A percentile compares a stretch with the other conserved stretches of the same genome.
Evolutionary conservation across 2,329 filamentous ascomycete species (phyloP).

Genomic region (Aspergillus sp.): DNA sequence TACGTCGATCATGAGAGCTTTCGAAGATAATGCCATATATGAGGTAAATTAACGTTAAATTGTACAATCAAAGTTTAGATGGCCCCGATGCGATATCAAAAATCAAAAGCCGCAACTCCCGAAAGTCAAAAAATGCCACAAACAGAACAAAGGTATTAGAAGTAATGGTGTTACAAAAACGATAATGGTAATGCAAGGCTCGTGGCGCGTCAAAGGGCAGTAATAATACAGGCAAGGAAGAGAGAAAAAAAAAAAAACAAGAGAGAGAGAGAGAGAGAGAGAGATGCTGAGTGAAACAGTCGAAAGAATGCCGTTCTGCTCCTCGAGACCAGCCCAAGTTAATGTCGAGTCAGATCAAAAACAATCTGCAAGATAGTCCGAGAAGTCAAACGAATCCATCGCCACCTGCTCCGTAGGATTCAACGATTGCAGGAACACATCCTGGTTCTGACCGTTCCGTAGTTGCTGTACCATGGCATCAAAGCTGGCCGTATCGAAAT

Average conservation of each 20-base stretch:
- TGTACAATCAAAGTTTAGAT: too few species aligned
- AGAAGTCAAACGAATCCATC: constrained; percentile 13
- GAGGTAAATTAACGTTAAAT: too few species aligned
- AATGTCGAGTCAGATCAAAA: constrained; percentile 1
- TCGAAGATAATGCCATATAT: too few species aligned
- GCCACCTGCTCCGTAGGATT: constrained; percentile 3
- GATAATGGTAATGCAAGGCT: too few species aligned
- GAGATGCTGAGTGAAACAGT: not conserved
- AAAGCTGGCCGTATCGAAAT: constrained; percentile 12
- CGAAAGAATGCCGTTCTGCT: not conserved
- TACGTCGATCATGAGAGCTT: too few species aligned
- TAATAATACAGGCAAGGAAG: not conserved
- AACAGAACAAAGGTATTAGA: too few species aligned
- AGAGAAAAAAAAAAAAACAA: not conserved
- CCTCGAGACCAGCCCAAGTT: constrained; percentile 2
- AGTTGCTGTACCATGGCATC: constrained; percentile 13
- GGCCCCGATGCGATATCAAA: too few species aligned
- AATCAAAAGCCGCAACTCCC: too few species aligned
- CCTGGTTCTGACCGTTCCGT: constrained; percentile 7
- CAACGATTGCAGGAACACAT: constrained; percentile 4
- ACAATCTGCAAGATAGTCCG: constrained; percentile 13
- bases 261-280: not conserved
- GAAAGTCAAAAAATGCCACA: too few species aligned
- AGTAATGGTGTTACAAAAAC: too few species aligned
- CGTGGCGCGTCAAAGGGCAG: too few species aligned